phyloP scores from a whole-genome alignment of 306 rosid genomes.

The Gynostemma pentaphyllum region DNA sequence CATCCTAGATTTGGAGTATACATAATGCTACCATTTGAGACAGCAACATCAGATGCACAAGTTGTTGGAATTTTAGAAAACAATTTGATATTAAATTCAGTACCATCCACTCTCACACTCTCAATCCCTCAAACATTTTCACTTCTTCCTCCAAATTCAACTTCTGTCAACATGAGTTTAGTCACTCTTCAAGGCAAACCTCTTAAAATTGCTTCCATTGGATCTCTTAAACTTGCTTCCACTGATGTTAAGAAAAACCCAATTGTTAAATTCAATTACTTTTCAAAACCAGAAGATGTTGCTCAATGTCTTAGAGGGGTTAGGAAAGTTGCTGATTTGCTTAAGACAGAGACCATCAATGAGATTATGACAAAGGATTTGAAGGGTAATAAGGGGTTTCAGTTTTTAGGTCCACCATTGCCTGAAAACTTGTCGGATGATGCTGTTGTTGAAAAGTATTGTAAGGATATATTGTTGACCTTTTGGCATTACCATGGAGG shows the following conservation, averaged over 20 bases:
- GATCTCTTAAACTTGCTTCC: neutral
- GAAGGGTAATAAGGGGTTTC: neutral
- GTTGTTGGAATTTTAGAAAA: neutral
- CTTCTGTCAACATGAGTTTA: neutral
- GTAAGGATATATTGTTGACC: neutral
- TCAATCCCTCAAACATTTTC: neutral
- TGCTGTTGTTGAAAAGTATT: neutral
- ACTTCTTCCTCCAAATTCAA: neutral
- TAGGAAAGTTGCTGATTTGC: neutral
- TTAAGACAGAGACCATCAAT: neutral
- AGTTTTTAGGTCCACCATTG: neutral
- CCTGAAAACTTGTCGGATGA: neutral
- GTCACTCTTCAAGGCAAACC: neutral
- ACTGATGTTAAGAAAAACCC: neutral
- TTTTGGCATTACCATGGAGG: conserved; percentile 13
- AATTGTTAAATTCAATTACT: neutral
- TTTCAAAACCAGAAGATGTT: neutral
- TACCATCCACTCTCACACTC: neutral
- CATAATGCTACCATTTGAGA: neutral
- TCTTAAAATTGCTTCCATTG: neutral
- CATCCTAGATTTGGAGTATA: neutral
- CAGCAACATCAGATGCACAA: neutral
- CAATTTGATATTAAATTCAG: too few species aligned
- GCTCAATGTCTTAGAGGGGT: neutral
- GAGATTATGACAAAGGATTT: neutral